Base-by-base conservation (phyloP, 2,329 filamentous ascomycete species). In the Aureobasidium melanogenum region DNA sequence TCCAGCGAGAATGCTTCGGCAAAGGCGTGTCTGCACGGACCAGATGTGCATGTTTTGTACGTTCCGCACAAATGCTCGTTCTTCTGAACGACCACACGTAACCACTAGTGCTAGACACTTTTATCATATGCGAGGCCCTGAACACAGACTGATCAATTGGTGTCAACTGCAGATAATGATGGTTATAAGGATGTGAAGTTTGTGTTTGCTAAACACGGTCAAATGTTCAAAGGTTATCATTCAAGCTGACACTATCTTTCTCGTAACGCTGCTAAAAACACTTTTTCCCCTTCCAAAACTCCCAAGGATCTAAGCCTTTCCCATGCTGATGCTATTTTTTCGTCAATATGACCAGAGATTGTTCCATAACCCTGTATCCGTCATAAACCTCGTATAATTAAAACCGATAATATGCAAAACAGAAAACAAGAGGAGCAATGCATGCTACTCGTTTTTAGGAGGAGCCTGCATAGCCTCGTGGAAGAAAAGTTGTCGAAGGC, bases 401-500 rank as follows among this genome's bases (percentile, higher is more conserved):
- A 54, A 52, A 39, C 12, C 24, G 32, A 36, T 36, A 36, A 36
- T 54, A 41, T 54, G 50, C 36, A 55, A 61, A 38, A 52, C 32
- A 43, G 22, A 51, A 30, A 46, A 46, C 8, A 8, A 39, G 24
- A 60, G 50, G 15, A 38, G 28, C 19, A n/a, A 38, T 2, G 38
- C 36, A 43, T 36, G 36, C 26, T 24, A 30, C 17, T 48, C 34
- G 4, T 34, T 10, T 54, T 36, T 55, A 10, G 68, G 67, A 43
- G 66, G 63, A 43, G 67, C 66, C 54, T 68, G 67, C 66, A 71
- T 69, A 9, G 70, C 70, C 24, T 70, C 72, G 59, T 73, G 69
- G 55, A 66, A 66, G 61, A 71, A 72, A 12, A 73, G 66, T 63
- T 73, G 69, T 60, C 69, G 71, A 62, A 72, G 58, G 47, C 69